Evolutionary conservation across 2,329 filamentous ascomycete species (phyloP), one percentile per base, ranked within the genome.

Genomic region (Aspergillus candidus): DNA sequence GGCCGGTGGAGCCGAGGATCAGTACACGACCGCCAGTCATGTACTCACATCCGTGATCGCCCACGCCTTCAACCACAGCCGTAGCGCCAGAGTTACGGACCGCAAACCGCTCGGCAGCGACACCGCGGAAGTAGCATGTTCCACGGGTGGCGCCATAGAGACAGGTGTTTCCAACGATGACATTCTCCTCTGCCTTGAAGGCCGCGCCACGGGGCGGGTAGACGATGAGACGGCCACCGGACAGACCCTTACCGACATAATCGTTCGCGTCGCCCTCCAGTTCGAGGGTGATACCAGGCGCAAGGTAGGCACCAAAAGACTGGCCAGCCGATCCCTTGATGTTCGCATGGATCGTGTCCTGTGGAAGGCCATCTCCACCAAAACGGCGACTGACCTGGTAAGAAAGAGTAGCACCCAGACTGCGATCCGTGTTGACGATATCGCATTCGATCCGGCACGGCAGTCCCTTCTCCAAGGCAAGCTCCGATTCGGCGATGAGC

Each of bases 31-130:
- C 91, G 65, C 91, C 91, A 60, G 91, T 96, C 91, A 97, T 97
- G 79, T 97, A 97, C 76, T 97, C 91, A 65, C 90, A 96, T 51
- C 88, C 87, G 66, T 97, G 91, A 68, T 97, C 91, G 76, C 91
- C 91, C 53, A 94, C 80, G 71, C 91, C 91, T 71, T 97, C 91
- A 50, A 96, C 90, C 53, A 97, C 87, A n/a, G 91, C 89, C 22
- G 84, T 94, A 40, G 88, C 91, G 71, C 91, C 91, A 1, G 91
- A 96, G 75, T 97, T 97, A 57, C 91, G 86, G 54, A 97, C 91
- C 50, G 89, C 90, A 67, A 97, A 97, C 61, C 91, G 87, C 75
- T 97, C 91, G 34, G 91, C 91, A 61, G 91, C 91, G 50, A 95
- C 82, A 78, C 91, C 91, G 52, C 91, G 87, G 88, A 97, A 96